phyloP scores from a whole-genome alignment of 768 basidiomycete species.

The Postia placenta region DNA sequence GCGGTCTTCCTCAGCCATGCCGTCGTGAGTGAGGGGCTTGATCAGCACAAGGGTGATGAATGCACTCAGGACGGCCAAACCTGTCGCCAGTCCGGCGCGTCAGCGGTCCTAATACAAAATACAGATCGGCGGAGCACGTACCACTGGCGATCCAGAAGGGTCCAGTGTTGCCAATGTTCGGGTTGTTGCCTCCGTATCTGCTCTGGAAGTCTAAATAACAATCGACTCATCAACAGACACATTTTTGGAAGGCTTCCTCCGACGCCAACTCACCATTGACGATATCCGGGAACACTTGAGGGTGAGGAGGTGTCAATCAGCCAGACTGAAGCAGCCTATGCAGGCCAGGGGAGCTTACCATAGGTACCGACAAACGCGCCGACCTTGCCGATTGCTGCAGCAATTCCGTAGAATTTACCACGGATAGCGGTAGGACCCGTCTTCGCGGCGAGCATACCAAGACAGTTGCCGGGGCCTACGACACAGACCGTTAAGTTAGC shows the following conservation, averaged over 20 bases:
- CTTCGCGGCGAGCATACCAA: conserved; percentile 84
- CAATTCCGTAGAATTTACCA: conserved; percentile 81
- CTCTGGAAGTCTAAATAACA: too few relatives aligned
- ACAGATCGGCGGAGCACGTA: conserved; percentile 12
- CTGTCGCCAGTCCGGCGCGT: conserved; percentile 19
- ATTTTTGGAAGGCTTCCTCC: not conserved
- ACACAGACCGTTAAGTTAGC: not conserved
- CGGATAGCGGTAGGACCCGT: conserved; percentile 79
- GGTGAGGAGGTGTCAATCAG: not conserved
- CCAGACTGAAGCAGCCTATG: not conserved
- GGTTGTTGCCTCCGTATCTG: conserved; percentile 45
- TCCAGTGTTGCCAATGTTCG: conserved; percentile 67
- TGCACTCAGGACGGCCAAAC: conserved; percentile 75
- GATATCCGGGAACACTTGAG: conserved; percentile 58
- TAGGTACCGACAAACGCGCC: conserved; percentile 83
- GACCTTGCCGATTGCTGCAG: conserved; percentile 81
- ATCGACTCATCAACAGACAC: not conserved
- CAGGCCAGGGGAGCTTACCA: conserved; percentile 38
- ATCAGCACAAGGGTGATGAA: conserved; percentile 67
- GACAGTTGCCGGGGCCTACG: conserved; percentile 74
- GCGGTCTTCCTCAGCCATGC: conserved; percentile 73
- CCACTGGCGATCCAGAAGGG: conserved; percentile 88
- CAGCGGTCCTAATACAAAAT: not conserved
- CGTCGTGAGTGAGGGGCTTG: conserved; percentile 66
- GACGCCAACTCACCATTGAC: conserved; percentile 38